These are phyloP conservation scores for Eurotiales sp. DNA, from an alignment of 2,329 filamentous ascomycete genomes.

Conservation along the genomic window DNA sequence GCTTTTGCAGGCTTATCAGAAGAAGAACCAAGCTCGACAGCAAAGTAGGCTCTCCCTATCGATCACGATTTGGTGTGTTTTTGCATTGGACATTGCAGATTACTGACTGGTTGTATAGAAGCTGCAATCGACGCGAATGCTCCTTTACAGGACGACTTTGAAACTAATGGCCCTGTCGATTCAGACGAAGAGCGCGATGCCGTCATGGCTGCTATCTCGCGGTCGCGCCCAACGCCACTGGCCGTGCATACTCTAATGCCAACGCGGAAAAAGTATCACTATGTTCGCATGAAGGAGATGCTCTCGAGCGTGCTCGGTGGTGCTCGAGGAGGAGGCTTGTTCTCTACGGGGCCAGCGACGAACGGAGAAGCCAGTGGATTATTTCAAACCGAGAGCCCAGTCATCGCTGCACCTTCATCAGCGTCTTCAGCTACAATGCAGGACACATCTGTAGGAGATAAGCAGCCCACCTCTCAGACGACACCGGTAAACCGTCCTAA, in stretches of 20 bases:
- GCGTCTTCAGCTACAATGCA: constrained; percentile 5
- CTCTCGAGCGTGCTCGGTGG: constrained; percentile 56
- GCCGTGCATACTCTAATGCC: constrained; percentile 58
- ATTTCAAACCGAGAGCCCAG: constrained; percentile 30
- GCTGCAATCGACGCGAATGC: constrained; percentile 93
- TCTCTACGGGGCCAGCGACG: constrained; percentile 35
- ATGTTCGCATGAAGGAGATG: constrained; percentile 62
- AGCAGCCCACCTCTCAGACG: constrained; percentile 19
- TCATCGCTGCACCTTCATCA: constrained; percentile 15
- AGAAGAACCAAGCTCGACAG: constrained; percentile 98
- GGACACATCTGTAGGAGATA: constrained; percentile 21
- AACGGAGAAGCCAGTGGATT: constrained; percentile 29
- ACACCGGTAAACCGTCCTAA: constrained; percentile 10
- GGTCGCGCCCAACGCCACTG: constrained; percentile 74
- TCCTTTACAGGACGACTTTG: constrained; percentile 79
- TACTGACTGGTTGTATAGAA: constrained; percentile 52
- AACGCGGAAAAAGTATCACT: constrained; percentile 54
- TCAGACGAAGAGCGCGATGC: constrained; percentile 90
- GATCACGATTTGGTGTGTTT: too few species aligned
- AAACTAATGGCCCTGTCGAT: constrained; percentile 77
- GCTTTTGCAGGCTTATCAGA: constrained; percentile 81
- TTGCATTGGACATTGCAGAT: constrained; percentile 4
- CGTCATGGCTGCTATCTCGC: constrained; percentile 75
- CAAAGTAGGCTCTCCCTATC: constrained; percentile 65
- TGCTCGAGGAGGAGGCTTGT: constrained; percentile 44